Percentiles rank a stretch among this genome's conserved stretches.
Evolutionary conservation across 768 basidiomycete genomes (phyloP).

Genomic region (Lactarius quietus): DNA sequence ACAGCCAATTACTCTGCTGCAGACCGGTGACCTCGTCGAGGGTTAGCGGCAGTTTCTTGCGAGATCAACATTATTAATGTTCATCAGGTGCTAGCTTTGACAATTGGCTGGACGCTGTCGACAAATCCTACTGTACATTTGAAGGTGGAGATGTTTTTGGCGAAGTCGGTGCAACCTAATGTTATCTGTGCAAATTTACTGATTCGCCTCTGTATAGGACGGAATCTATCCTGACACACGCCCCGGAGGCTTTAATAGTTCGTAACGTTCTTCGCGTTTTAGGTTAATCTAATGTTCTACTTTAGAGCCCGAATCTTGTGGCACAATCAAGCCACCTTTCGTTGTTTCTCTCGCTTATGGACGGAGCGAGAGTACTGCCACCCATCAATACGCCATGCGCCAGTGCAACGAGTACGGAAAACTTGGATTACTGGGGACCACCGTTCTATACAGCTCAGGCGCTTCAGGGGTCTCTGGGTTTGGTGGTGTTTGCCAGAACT

Average conservation of each 20-base stretch:
- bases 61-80: background rate
- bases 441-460: slow-evolving; percentile 45
- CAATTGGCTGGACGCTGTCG: too few species aligned
- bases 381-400: slow-evolving; percentile 37
- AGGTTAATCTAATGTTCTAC: too few species aligned
- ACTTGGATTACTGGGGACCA: slow-evolving; percentile 39
- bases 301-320: slow-evolving; percentile 37
- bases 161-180: background rate
- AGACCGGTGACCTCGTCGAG: too few species aligned
- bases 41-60: slow-evolving; percentile 29
- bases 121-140: slow-evolving; percentile 22
- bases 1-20: too few species aligned
- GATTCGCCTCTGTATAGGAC: slow-evolving; percentile 7
- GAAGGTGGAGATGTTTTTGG: slow-evolving; percentile 12
- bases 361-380: slow-evolving; percentile 37
- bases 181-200: background rate
- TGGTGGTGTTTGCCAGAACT: too few species aligned
- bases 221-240: slow-evolving; percentile 40
- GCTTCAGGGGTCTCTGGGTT: slow-evolving; percentile 43
- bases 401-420: slow-evolving; percentile 48
- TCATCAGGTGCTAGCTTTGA: slow-evolving; percentile 15
- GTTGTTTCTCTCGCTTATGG: slow-evolving; percentile 43
- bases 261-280: too few species aligned
- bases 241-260: too few species aligned
- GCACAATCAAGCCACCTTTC: slow-evolving; percentile 34